Conservation (phyloP, 75 land plant species). For the Cunninghamia lanceolata region DNA sequence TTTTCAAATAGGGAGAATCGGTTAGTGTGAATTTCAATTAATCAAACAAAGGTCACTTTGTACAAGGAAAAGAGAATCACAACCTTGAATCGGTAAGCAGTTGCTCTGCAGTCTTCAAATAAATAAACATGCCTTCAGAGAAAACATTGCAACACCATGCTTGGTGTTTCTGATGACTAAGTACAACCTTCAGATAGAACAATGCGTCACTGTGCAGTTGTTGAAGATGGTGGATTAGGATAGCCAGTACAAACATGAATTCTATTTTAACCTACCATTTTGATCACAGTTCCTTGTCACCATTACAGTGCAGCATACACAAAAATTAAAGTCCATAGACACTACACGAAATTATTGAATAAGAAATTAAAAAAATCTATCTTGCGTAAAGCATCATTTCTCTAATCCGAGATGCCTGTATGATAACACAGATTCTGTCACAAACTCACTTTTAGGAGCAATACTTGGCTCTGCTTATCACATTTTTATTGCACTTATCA, state of each 20-base stretch:
- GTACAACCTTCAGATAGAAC: too few relatives aligned
- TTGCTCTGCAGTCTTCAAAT: background rate
- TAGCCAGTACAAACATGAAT: background rate
- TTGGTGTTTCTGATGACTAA: too few relatives aligned
- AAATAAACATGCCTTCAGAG: background rate
- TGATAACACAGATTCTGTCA: background rate
- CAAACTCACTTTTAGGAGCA: background rate
- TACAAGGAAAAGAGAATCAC: too few relatives aligned
- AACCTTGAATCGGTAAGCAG: background rate
- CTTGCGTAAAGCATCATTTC: background rate
- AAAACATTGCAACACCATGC: background rate
- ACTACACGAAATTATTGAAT: background rate
- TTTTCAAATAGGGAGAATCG: too few relatives aligned
- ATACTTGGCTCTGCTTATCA: background rate
- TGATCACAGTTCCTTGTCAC: background rate
- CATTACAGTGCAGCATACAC: background rate
- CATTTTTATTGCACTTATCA: background rate
- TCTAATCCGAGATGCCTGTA: background rate
- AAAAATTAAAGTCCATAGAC: background rate
- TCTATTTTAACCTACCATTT: background rate
- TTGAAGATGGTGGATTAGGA: too few relatives aligned
- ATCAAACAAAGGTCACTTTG: too few relatives aligned
- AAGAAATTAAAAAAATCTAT: background rate
- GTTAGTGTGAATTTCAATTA: too few relatives aligned
- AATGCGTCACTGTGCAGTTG: too few relatives aligned